phyloP scores from a whole-genome alignment of 371 early-diverging fungal genomes.

The Mortierella sp. region DNA sequence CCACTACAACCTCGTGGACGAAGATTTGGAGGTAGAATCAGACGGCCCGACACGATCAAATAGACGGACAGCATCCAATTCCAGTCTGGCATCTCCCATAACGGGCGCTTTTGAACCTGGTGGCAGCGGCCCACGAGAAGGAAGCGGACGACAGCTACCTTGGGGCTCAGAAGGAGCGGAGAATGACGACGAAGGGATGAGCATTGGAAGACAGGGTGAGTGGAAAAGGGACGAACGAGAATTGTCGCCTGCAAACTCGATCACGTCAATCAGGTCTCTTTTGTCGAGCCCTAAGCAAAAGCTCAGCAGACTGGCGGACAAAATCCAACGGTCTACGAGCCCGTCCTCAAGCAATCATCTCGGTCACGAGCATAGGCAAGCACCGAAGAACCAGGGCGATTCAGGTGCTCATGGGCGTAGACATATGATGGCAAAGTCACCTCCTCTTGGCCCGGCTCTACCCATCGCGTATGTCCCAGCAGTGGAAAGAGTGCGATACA shows the following conservation, averaged over 20 bases:
- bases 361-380: conserved; percentile 36
- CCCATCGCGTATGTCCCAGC: conserved; percentile 66
- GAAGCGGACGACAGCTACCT: conserved; percentile 14
- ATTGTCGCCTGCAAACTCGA: conserved; percentile 49
- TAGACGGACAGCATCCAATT: conserved; percentile 36
- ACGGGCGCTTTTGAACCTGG: background rate
- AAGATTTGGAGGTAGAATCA: conserved; percentile 32
- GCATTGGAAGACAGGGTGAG: conserved; percentile 38
- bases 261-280: conserved; percentile 42
- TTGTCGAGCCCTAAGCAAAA: conserved; percentile 38
- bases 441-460: conserved; percentile 58
- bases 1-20: conserved; percentile 56
- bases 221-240: conserved; percentile 32
- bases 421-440: conserved; percentile 52
- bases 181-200: conserved; percentile 14
- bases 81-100: conserved; percentile 11
- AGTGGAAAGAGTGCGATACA: conserved; percentile 59
- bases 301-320: conserved; percentile 50
- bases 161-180: conserved; percentile 25
- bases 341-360: conserved; percentile 48
- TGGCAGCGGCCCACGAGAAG: background rate
- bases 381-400: conserved; percentile 31
- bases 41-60: conserved; percentile 24
- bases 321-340: conserved; percentile 55
- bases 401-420: conserved; percentile 41